phyloP scores from a whole-genome alignment of 2,329 filamentous ascomycete species.

The Tolypocladium tropicale region DNA sequence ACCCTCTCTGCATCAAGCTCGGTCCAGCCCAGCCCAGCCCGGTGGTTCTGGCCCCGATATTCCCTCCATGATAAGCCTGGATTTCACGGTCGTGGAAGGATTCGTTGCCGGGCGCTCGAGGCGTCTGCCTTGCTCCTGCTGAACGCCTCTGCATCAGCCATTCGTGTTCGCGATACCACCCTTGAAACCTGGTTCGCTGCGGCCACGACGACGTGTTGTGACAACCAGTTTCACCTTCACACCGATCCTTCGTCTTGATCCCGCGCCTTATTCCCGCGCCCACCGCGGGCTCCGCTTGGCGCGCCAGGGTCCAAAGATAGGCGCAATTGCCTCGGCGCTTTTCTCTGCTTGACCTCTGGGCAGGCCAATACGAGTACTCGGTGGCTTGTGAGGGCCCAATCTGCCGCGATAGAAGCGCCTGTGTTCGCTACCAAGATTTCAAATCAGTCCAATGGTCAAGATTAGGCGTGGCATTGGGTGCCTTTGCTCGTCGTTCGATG shows the following conservation, averaged over 20 bases:
- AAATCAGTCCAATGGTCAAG: not conserved
- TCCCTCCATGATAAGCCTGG: not conserved
- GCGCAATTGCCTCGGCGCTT: conserved; percentile 8
- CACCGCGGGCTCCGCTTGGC: not conserved
- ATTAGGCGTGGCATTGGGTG: not conserved
- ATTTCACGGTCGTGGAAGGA: not conserved
- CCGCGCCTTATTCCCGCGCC: not conserved
- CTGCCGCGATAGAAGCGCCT: not conserved
- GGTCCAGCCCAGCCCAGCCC: not conserved
- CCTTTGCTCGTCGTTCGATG: not conserved
- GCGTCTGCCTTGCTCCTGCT: not conserved
- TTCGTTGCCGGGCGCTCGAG: not conserved
- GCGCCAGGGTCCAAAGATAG: not conserved
- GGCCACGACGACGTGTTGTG: not conserved
- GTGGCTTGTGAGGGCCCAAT: not conserved
- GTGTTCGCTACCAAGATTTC: not conserved
- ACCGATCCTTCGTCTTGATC: not conserved
- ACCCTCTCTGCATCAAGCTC: not conserved
- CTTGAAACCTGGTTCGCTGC: not conserved
- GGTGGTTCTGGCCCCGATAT: not conserved
- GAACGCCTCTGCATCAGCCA: not conserved
- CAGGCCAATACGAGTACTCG: not conserved
- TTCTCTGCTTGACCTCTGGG: not conserved
- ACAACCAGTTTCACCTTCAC: not conserved
- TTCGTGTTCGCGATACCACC: not conserved